phyloP scores from a whole-genome alignment of 2,329 filamentous ascomycete genomes.

The Xylariomycetidae sp. region DNA sequence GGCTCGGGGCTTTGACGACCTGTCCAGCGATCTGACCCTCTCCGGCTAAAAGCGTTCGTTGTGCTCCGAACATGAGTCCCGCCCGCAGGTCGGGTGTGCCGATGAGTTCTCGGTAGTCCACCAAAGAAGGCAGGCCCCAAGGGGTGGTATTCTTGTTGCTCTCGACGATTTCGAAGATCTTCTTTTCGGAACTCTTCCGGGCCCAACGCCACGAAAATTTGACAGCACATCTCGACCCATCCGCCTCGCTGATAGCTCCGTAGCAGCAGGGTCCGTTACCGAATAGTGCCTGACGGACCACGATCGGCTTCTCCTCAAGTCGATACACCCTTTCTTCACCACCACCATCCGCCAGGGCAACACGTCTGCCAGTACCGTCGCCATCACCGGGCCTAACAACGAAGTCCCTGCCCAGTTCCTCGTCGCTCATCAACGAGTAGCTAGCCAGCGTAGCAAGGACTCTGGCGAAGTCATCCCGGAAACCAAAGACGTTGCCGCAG shows the following conservation, averaged over 20 bases:
- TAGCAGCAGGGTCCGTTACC: conserved; percentile 28
- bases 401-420: conserved; percentile 21
- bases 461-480: conserved; percentile 20
- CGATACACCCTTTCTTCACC: conserved; percentile 21
- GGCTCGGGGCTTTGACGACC: background rate
- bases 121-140: conserved; percentile 25
- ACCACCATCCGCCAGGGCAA: background rate
- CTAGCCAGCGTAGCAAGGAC: conserved; percentile 24
- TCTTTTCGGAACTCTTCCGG: conserved; percentile 24
- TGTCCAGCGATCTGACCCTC: conserved; percentile 5
- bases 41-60: too few relatives aligned
- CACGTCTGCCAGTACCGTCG: too few relatives aligned
- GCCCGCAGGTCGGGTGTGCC: conserved; percentile 21
- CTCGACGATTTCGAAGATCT: conserved; percentile 26
- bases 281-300: conserved; percentile 19
- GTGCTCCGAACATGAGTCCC: too few relatives aligned
- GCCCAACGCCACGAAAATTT: conserved; percentile 32
- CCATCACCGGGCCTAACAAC: conserved; percentile 12
- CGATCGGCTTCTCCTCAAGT: conserved; percentile 25
- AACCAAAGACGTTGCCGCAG: too few relatives aligned
- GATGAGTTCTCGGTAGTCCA: conserved; percentile 20
- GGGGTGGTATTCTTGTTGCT: conserved; percentile 21
- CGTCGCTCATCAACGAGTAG: conserved; percentile 27
- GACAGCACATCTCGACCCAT: conserved; percentile 23
- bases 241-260: conserved; percentile 21